Evolutionary conservation across 1,284 basidiomycete genomes (phyloP).

Genomic region (Prillingera fragicola): DNA sequence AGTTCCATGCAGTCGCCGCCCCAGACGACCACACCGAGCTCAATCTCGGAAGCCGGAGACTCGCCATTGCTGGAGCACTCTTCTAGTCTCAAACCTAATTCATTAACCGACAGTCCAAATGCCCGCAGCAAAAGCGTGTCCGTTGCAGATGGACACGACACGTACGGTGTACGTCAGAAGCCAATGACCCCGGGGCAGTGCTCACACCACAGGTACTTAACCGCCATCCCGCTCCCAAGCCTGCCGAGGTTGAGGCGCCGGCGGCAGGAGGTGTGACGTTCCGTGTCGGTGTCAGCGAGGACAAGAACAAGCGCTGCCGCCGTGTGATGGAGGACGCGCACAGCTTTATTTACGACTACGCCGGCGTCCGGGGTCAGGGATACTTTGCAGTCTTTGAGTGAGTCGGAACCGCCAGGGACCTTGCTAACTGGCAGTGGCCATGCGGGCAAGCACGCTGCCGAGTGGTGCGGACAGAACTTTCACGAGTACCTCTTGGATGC

Average conservation of each 20-base stretch:
- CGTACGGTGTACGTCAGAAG: conserved; percentile 56
- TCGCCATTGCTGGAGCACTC: conserved; percentile 9
- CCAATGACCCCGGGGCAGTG: background rate
- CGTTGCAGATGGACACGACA: conserved; percentile 62
- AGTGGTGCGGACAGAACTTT: conserved; percentile 97
- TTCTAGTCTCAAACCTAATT: conserved; percentile 23
- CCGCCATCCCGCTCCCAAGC: conserved; percentile 41
- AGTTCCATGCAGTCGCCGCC: conserved; percentile 1
- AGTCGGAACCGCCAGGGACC: conserved; percentile 15
- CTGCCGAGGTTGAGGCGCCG: background rate
- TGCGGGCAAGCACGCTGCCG: conserved; percentile 95
- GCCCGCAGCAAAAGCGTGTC: conserved; percentile 71
- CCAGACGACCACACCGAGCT: background rate
- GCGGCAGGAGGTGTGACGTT: too few species aligned
- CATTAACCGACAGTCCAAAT: conserved; percentile 51
- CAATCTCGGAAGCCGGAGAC: conserved; percentile 8
- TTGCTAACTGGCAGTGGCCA: conserved; percentile 59
- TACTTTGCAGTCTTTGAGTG: conserved; percentile 95
- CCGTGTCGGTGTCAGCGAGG: conserved; percentile 81
- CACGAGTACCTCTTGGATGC: conserved; percentile 60
- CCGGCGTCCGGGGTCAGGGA: conserved; percentile 82
- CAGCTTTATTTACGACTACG: conserved; percentile 91
- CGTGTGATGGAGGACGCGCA: conserved; percentile 98
- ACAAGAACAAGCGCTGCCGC: conserved; percentile 73
- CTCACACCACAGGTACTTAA: conserved; percentile 50